These are phyloP conservation scores for Sanghuangporus weigelae DNA, from an alignment of 1,284 basidiomycete genomes.

Conservation along the genomic window DNA sequence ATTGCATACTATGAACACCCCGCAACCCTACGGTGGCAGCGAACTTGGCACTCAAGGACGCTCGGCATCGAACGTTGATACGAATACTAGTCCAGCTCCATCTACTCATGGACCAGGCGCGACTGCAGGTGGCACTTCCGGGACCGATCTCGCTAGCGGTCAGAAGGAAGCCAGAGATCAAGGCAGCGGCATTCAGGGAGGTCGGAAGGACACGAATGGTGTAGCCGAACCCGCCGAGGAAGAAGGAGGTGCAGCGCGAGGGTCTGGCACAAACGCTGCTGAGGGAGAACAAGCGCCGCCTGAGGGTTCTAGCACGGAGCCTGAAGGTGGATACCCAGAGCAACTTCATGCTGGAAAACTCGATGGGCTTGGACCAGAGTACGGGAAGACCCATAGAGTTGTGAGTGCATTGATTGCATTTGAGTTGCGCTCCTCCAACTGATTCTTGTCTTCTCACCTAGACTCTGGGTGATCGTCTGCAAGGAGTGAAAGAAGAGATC, in stretches of 20 bases:
- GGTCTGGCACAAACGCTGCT: not conserved
- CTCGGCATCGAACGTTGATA: not conserved
- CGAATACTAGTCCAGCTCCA: not conserved
- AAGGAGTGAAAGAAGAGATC: constrained; percentile 18
- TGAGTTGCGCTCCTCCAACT: not conserved
- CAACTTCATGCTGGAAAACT: constrained; percentile 26
- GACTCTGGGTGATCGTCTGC: constrained; percentile 16
- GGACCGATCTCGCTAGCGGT: not conserved
- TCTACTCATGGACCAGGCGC: not conserved
- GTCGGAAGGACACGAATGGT: constrained; percentile 1
- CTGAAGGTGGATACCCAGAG: constrained; percentile 21
- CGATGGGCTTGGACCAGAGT: constrained; percentile 24
- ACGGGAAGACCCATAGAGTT: constrained; percentile 14
- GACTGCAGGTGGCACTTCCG: not conserved
- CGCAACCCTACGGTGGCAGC: not conserved
- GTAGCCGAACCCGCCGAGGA: constrained; percentile 10
- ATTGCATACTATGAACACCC: not conserved
- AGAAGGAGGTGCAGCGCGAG: constrained; percentile 8
- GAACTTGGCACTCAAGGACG: not conserved
- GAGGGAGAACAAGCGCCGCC: not conserved
- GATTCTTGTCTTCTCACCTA: not conserved
- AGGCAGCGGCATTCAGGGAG: not conserved
- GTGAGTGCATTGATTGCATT: not conserved
- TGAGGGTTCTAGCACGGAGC: not conserved
- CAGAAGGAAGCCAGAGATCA: not conserved